Evolutionary conservation across 495 filamentous ascomycete genomes (phyloP).

Genomic region (Neurospora sp.): DNA sequence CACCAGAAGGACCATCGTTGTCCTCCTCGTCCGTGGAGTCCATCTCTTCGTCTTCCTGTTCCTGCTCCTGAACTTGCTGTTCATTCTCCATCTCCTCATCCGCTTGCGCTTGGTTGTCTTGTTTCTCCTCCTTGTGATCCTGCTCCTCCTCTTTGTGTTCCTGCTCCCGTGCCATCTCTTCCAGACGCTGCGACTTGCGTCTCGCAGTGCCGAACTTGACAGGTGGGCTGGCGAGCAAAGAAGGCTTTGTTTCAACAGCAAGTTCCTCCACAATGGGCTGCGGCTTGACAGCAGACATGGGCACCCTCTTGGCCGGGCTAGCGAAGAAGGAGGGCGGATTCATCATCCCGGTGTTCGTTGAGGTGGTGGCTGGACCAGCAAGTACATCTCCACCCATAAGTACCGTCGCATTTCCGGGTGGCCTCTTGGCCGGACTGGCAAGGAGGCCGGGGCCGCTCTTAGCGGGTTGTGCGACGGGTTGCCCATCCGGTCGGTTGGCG

Average conservation of each 20-base stretch:
- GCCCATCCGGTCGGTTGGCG: background rate
- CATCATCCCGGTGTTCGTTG: background rate
- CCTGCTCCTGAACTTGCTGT: background rate
- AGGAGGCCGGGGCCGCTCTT: background rate
- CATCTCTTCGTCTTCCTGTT: background rate
- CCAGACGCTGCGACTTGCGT: background rate
- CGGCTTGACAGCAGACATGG: background rate
- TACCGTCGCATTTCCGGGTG: background rate
- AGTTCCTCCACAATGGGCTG: background rate
- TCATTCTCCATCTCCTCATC: constrained; percentile 3
- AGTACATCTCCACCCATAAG: background rate
- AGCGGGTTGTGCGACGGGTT: background rate
- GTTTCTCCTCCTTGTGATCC: background rate
- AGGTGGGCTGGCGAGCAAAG: constrained; percentile 19
- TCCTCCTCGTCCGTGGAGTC: constrained; percentile 2
- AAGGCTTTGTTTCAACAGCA: constrained; percentile 15
- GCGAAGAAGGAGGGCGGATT: background rate
- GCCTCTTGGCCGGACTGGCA: background rate
- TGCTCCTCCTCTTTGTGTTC: background rate
- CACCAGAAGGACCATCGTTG: background rate
- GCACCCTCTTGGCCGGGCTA: background rate
- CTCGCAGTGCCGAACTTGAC: background rate
- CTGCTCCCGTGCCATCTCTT: background rate
- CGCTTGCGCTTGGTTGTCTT: background rate
- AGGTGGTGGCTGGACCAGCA: background rate